A percentile compares a stretch with the other conserved stretches of the same genome.
Conservation (phyloP, 1,284 basidiomycete genomes). For the Rhizoctonia solani region DNA sequence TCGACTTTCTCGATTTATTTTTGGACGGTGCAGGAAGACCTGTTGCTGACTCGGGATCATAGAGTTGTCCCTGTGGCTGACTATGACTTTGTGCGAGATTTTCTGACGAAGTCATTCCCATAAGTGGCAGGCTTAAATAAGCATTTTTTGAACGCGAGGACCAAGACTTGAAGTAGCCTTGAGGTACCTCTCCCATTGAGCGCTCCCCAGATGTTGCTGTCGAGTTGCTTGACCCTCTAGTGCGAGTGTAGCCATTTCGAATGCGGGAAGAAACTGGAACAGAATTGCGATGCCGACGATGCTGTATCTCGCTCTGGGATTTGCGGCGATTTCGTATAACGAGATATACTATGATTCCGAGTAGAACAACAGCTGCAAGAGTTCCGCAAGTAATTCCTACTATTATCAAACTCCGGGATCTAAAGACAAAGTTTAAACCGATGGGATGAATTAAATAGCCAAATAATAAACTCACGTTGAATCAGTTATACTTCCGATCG, state of each 20-base stretch:
- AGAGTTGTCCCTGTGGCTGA: no score
- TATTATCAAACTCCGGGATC: constrained; percentile 4
- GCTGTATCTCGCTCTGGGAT: background rate
- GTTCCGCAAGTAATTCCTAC: constrained; percentile 15
- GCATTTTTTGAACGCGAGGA: constrained; percentile 1
- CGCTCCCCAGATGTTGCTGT: background rate
- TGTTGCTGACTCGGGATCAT: no score
- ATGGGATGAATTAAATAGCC: background rate
- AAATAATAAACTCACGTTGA: background rate
- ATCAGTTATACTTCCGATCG: no score
- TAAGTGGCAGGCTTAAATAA: background rate
- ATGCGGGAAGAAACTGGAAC: constrained; percentile 10
- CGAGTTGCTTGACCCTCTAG: background rate
- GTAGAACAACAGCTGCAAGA: background rate
- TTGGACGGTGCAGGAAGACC: no score
- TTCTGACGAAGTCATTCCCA: background rate
- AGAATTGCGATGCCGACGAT: constrained; percentile 7
- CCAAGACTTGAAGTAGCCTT: constrained; percentile 16
- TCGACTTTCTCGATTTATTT: background rate
- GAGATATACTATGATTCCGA: constrained; percentile 4
- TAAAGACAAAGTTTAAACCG: background rate
- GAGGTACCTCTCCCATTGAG: background rate
- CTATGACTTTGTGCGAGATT: no score
- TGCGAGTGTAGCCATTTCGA: constrained; percentile 20
- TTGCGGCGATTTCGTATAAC: background rate